Base-by-base conservation (phyloP, 441 rosid species). In the Adansonia gregorii region DNA sequence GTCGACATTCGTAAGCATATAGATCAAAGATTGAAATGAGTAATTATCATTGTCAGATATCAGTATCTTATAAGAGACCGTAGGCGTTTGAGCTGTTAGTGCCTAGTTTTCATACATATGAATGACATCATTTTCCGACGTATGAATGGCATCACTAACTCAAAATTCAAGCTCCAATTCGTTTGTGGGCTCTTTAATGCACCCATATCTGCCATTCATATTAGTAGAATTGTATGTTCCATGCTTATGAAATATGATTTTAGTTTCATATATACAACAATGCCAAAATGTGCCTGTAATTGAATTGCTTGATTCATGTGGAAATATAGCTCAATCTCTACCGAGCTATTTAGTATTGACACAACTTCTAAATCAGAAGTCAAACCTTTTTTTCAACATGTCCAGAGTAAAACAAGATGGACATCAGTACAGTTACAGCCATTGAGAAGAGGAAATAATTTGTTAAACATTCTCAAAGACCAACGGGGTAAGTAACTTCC, bases 371-470 rank as follows among this genome's bases (percentile, higher is more conserved):
- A 52, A 71, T 35, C 48, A 52, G 17, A 52, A 52, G 61, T n/a
- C 48, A 52, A n/a, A 10, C 59, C 15, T 15, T 17, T 52, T 41
- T 39, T 39, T 68, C 10, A 1, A 12, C 20, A 49, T 39, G 65
- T 56, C 35, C 52, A 39, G 12, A 17, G 75, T 46, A 39, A 24
- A 72, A 39, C 10, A 6, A 19, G 56, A 43, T 55, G 31, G 9
- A 41, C 56, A 56, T 19, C 35, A 46, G 55, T 9, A 46, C 17
- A 56, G 24, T 51, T 73, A 20, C 54, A 11, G 63, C 67, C 63
- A 64, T 64, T 64, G 68, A 64, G 68, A 64, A 35, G 46, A 64
- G 46, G 15, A 63, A 35, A 31, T 64, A 64, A 35, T 27, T 63
- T 63, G 67, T 63, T 12, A 61, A 61, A 27, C 17, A 12, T 31